Evolutionary conservation across 768 basidiomycete species (phyloP).

Genomic region (Lepiota brunneoincarnata): DNA sequence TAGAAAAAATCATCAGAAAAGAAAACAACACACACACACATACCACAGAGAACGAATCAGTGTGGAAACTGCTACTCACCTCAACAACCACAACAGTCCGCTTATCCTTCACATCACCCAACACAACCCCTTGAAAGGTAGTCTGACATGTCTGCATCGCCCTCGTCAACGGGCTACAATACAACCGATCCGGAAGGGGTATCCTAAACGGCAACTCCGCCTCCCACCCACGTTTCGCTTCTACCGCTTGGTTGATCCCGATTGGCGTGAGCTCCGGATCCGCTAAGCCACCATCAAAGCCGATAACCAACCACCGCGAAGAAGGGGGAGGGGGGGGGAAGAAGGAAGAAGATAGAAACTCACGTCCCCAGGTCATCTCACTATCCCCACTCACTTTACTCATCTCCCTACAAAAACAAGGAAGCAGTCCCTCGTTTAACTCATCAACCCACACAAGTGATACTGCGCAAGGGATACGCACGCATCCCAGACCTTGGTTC

Average conservation of each 20-base stretch:
- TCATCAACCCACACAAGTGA: not conserved
- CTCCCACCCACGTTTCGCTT: conserved; percentile 45
- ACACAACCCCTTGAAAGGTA: conserved; percentile 40
- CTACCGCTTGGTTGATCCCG: conserved; percentile 55
- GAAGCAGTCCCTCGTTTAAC: not conserved
- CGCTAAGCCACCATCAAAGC: conserved; percentile 32
- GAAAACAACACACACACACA: no score
- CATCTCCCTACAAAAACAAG: conserved; percentile 53
- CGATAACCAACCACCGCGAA: no score
- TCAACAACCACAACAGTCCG: conserved; percentile 47
- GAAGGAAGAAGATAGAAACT: conserved; percentile 25
- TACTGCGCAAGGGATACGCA: conserved; percentile 31
- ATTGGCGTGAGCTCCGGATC: conserved; percentile 62
- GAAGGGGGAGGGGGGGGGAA: no score
- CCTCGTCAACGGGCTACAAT: conserved; percentile 61
- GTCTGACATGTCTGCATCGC: conserved; percentile 56
- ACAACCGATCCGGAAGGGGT: conserved; percentile 53
- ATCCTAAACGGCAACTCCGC: conserved; percentile 40
- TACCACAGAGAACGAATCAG: no score
- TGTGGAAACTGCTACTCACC: no score
- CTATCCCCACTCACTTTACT: conserved; percentile 62
- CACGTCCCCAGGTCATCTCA: conserved; percentile 72
- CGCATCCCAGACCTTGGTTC: conserved; percentile 59
- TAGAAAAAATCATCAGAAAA: not conserved
- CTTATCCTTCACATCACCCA: conserved; percentile 19